These are phyloP conservation scores for Stemphylium lycopersici DNA, from an alignment of 2,329 filamentous ascomycete genomes.

Conservation along the genomic window DNA sequence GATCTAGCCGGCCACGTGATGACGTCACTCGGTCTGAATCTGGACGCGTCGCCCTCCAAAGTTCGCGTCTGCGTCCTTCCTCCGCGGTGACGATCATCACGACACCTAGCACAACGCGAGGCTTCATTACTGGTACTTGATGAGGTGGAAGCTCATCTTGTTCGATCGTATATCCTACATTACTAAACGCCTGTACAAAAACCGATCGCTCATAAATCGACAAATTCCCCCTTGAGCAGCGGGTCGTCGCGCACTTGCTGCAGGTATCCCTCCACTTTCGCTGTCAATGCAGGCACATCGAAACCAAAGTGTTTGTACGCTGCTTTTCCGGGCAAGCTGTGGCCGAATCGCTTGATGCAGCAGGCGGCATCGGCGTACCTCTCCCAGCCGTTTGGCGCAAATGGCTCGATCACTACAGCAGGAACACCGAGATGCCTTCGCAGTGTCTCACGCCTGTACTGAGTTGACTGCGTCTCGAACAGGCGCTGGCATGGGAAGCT, in stretches of 20 bases:
- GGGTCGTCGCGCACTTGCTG: constrained; percentile 46
- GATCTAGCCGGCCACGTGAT: too few species aligned
- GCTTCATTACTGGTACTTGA: too few species aligned
- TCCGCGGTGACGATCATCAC: too few species aligned
- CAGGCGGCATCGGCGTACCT: constrained; percentile 64
- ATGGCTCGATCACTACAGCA: constrained; percentile 66
- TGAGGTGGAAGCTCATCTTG: too few species aligned
- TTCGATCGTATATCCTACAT: too few species aligned
- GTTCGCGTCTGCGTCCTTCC: too few species aligned
- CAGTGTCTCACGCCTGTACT: constrained; percentile 57
- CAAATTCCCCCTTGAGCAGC: constrained; percentile 40
- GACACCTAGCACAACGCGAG: too few species aligned
- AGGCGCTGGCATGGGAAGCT: constrained; percentile 59
- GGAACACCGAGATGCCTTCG: constrained; percentile 50
- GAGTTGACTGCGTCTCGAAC: constrained; percentile 55
- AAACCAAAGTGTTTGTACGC: constrained; percentile 64
- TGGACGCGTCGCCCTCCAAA: too few species aligned
- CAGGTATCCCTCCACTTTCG: constrained; percentile 48
- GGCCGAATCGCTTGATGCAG: constrained; percentile 62
- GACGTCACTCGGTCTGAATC: too few species aligned
- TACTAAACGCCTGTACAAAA: too few species aligned
- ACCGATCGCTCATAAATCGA: constrained; percentile 31
- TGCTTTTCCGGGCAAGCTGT: constrained; percentile 61
- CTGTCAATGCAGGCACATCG: constrained; percentile 45
- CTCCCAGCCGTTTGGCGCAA: constrained; percentile 65